Percentiles rank a stretch among this genome's conserved stretches.
These are phyloP conservation scores for Cicer yamashitae DNA, from an alignment of 306 rosid genomes.

Conservation along the genomic window DNA sequence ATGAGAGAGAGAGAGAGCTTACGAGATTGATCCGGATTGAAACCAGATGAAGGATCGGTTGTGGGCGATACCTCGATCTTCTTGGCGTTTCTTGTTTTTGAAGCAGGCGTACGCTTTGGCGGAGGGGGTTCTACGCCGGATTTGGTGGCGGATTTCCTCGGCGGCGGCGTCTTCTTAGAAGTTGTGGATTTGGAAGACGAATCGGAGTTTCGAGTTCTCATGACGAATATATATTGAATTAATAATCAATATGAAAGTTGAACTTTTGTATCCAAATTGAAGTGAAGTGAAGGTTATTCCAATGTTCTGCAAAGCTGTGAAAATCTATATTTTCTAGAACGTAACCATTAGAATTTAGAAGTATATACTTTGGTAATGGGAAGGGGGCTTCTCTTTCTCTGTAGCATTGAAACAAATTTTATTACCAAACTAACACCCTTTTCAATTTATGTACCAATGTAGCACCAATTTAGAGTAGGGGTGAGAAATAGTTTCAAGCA, in stretches of 20 bases:
- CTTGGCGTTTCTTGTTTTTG: slow-evolving; percentile 50
- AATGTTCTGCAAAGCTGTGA: too few relatives aligned
- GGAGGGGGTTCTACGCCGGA: slow-evolving; percentile 41
- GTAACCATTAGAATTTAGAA: too few relatives aligned
- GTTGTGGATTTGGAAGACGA: slow-evolving; percentile 51
- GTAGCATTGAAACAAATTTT: too few relatives aligned
- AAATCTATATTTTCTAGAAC: too few relatives aligned
- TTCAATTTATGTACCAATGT: too few relatives aligned
- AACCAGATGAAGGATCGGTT: slow-evolving; percentile 35
- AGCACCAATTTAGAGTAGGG: too few relatives aligned
- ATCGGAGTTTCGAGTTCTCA: slow-evolving; percentile 71
- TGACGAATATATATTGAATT: slow-evolving; percentile 30
- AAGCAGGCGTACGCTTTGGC: slow-evolving; percentile 49
- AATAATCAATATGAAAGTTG: not conserved
- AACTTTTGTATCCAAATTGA: not conserved
- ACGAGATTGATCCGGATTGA: slow-evolving; percentile 55
- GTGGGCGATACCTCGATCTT: slow-evolving; percentile 55
- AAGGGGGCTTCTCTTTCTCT: too few relatives aligned
- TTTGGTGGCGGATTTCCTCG: slow-evolving; percentile 55
- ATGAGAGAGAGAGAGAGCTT: not conserved
- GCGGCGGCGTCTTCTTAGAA: slow-evolving; percentile 58
- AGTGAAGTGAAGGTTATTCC: not conserved
- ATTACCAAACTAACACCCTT: too few relatives aligned
- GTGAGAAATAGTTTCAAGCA: too few relatives aligned
- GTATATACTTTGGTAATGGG: too few relatives aligned